A percentile compares a stretch with the other conserved stretches of the same genome.
These are phyloP conservation scores for Colletotrichum truncatum DNA, from an alignment of 2,329 filamentous ascomycete genomes.

Conservation along the genomic window DNA sequence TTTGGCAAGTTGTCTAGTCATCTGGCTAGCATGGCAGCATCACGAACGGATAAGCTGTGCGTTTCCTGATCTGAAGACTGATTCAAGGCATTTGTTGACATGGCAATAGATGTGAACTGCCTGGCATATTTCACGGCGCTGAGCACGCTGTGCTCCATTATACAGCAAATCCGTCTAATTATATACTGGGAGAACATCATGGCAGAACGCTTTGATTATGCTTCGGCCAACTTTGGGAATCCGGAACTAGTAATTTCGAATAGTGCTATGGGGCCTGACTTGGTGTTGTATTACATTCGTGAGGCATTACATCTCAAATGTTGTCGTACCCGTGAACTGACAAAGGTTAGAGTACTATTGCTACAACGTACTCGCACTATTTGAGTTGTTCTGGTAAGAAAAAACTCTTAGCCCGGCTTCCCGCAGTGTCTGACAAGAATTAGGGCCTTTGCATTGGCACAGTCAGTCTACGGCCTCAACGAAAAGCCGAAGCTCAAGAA, in stretches of 20 bases:
- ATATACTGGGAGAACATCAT: background rate
- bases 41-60: background rate
- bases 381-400: background rate
- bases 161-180: background rate
- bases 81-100: rapidly evolving
- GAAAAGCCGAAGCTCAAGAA: background rate
- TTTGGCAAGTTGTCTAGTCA: background rate
- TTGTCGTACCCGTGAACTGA: background rate
- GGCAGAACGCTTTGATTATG: background rate
- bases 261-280: background rate
- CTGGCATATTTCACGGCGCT: background rate
- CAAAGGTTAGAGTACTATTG: background rate
- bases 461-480: constrained; percentile 13
- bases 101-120: background rate
- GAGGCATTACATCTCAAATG: background rate
- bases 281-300: constrained; percentile 7
- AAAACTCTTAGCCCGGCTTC: no score
- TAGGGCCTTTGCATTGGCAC: constrained; percentile 4
- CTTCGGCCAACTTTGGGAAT: background rate
- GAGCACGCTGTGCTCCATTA: constrained; percentile 4
- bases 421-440: rapidly evolving
- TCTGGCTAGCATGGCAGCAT: constrained; percentile 1
- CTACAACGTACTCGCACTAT: background rate
- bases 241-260: background rate
- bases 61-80: rapidly evolving